Base-by-base conservation (phyloP, 73 alveolate species). In the Loxodes magnus region DNA sequence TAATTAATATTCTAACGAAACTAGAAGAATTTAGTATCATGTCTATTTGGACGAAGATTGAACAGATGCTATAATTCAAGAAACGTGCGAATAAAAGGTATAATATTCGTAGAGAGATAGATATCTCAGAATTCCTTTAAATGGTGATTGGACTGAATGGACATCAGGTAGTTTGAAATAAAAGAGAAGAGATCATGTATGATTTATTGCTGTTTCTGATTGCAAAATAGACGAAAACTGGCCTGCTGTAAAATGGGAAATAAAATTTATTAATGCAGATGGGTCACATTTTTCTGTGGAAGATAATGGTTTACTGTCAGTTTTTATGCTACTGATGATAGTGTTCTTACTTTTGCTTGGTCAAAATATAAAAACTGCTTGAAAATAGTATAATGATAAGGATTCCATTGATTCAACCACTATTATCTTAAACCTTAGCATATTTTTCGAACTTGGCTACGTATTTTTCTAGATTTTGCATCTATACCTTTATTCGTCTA, bases 201-300 rank as follows among this genome's bases (percentile, higher is more conserved):
- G 59, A 3, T 46, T 10, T 46, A n/a, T 21, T 2, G 39, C 59
- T 46, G n/a, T 46, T 10, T 7, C 52, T 21, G 15, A 7, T n/a
- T 46, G 59, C 17, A 23, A 46, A 10, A n/a, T n/a, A n/a, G n/a
- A n/a, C n/a, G n/a, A n/a, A n/a, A n/a, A n/a, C n/a, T n/a, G n/a
- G n/a, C n/a, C n/a, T n/a, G n/a, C n/a, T n/a, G n/a, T n/a, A n/a
- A n/a, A n/a, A n/a, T n/a, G n/a, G n/a, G 59, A 46, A 46, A 21
- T 46, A 17, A 12, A 46, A 25, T 46, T 46, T 1, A 10, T 46
- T 0, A 46, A 46, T 25, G 16, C 28, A 10, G 26, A 19, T 9
- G 50, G 34, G 9, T 17, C 46, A 9, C 43, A 46, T 37, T 46
- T 46, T 2, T 46, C 59, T 46, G 34, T 41, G 9, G 59, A 46